Base-by-base conservation (phyloP, 768 basidiomycete genomes). In the Kwoniella mangroviensis region DNA sequence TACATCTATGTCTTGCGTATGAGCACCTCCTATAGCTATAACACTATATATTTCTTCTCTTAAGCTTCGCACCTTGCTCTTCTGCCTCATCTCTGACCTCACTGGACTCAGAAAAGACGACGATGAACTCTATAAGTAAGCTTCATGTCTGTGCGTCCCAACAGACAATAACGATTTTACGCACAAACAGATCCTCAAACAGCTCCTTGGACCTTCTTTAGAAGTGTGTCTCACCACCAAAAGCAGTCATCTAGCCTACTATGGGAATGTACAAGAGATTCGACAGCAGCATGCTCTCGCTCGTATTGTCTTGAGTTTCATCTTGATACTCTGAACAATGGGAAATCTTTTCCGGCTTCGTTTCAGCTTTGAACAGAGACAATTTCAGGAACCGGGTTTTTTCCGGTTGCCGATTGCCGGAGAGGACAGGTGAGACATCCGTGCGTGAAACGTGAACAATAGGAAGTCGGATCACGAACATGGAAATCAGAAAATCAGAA, bases 381-480 rank as follows among this genome's bases (percentile, higher is more conserved):
- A 34, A 34, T 34, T 34, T 7, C 2, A 49, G 45, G 45, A 49
- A 49, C 45, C 45, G 45, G 45, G 0, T 49, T 49, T 49, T 12
- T 12, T 17, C 15, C 45, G 15, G 2, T 13, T 49, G 45, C n/a
- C n/a, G 12, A 41, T 28, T 58, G 3, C 56, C 24, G 28, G 26
- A 15, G 28, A 26, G 15, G 56, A 28, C 11, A 34, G 24, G 13
- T 58, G 26, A 28, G 56, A n/a, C 28, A 58, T 58, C 34, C 28
- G 56, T 58, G 56, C 56, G 28, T 58, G 56, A 58, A 34, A 34
- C 34, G 34, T 34, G 34, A 34, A 34, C 34, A 34, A 34, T 34
- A 34, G 5, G 34, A 34, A 34, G 34, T 34, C 34, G 34, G 34
- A 34, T 34, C 34, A 6, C 34, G 34, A 4, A 34, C 34, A 34